Percentiles rank a stretch among this genome's conserved stretches.
These are phyloP conservation scores for Euphrasia confusa DNA, from an alignment of 257 asterid species.

Conservation along the genomic window DNA sequence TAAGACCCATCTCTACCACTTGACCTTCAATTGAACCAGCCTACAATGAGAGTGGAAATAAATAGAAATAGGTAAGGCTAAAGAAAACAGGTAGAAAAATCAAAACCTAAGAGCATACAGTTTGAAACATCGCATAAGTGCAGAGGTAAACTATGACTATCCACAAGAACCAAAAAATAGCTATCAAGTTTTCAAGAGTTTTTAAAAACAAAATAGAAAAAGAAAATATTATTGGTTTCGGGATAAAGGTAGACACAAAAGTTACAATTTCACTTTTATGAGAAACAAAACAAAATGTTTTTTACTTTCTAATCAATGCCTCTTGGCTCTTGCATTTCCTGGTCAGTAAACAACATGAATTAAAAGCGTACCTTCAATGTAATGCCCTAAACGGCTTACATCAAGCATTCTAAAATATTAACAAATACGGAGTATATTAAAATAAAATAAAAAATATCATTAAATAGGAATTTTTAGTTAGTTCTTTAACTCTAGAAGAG, in stretches of 20 bases:
- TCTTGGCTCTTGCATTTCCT: background rate
- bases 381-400: conserved; percentile 1
- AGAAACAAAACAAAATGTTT: background rate
- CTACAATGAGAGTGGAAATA: conserved; percentile 36
- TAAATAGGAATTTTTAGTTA: conserved; percentile 9
- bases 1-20: conserved; percentile 86
- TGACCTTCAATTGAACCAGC: conserved; percentile 98
- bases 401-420: background rate
- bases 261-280: conserved; percentile 5
- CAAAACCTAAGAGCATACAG: conserved; percentile 12
- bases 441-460: background rate
- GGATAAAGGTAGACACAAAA: background rate
- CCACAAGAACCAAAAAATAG: conserved; percentile 1
- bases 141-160: background rate
- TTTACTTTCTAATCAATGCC: background rate
- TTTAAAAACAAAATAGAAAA: background rate
- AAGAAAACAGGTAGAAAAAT: background rate
- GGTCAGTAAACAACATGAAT: background rate
- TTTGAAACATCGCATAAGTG: conserved; percentile 2
- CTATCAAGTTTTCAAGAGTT: background rate
- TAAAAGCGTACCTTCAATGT: background rate
- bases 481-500: conserved; percentile 12
- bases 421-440: too few species aligned
- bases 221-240: background rate
- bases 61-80: background rate